phyloP scores from a whole-genome alignment of 495 filamentous ascomycete species.

The Amorphotheca resinae region DNA sequence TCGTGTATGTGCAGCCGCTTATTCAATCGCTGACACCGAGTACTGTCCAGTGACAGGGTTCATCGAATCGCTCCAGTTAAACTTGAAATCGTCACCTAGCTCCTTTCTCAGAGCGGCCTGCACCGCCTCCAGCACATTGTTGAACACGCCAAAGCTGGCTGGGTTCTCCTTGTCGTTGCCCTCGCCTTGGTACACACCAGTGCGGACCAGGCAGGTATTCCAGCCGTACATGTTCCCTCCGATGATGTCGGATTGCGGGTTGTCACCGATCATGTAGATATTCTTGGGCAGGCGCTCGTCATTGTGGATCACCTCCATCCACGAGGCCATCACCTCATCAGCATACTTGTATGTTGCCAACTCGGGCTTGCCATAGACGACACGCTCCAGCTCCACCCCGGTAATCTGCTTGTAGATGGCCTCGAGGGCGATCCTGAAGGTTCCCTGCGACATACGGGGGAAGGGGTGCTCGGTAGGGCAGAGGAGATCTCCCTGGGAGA shows the following conservation, averaged over 20 bases:
- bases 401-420: slow-evolving; percentile 66
- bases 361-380: slow-evolving; percentile 70
- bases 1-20: too few relatives aligned
- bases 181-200: slow-evolving; percentile 54
- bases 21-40: slow-evolving; percentile 17
- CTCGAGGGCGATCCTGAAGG: slow-evolving; percentile 70
- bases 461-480: slow-evolving; percentile 74
- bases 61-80: slow-evolving; percentile 36
- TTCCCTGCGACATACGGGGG: slow-evolving; percentile 82
- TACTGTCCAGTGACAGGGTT: slow-evolving; percentile 18
- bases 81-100: slow-evolving; percentile 43
- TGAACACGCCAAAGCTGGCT: slow-evolving; percentile 44
- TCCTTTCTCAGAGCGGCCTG: slow-evolving; percentile 42
- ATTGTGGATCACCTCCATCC: slow-evolving; percentile 37
- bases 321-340: slow-evolving; percentile 51
- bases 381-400: slow-evolving; percentile 49
- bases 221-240: slow-evolving; percentile 75
- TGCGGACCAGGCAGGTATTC: slow-evolving; percentile 72
- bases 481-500: slow-evolving; percentile 76
- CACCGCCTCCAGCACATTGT: slow-evolving; percentile 43
- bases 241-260: slow-evolving; percentile 77
- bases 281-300: slow-evolving; percentile 25
- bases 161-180: slow-evolving; percentile 46
- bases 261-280: slow-evolving; percentile 96
- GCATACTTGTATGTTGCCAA: slow-evolving; percentile 72